Base-by-base conservation (phyloP, 108 stramenopile genomes). In the Nitzschia sp. region DNA sequence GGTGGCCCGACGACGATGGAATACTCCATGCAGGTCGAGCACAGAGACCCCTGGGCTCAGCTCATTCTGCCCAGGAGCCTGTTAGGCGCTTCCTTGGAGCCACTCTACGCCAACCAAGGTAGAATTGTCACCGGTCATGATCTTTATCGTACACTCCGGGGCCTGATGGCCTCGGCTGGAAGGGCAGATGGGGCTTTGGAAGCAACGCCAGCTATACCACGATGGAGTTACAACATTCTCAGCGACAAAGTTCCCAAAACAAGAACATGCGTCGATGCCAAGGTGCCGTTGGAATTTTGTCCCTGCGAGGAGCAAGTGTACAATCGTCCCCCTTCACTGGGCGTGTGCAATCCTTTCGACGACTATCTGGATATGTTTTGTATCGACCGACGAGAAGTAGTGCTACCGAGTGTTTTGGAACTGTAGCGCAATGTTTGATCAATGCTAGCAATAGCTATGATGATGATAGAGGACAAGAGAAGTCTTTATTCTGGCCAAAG, bases 21-120 rank as follows among this genome's bases (percentile, higher is more conserved):
- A 36, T 82, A 80, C 57, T 21, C 64, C 18, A 72, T 58, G 23
- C 85, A 85, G 64, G 74, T 85, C 6, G 85, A 85, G 32, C 76
- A 80, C 38, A 67, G 70, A 54, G 66, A 69, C 15, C 85, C 85
- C 11, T 85, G 79, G 72, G 82, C 77, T 17, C 64, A 80, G 47
- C 35, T 81, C 6, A 64, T 85, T 42, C 56, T 80, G 6, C 81
- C 85, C 28, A 54, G 51, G 28, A 58, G 55, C 33, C 51, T 79
- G 6, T 28, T 36, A 24, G 49, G 17, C 21, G 38, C n/a, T 21
- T 81, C 77, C 36, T 46, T 70, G n/a, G 64, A 65, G 13, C n/a
- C 64, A 21, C 45, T 85, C 9, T 61, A 59, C 46, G 47, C 33
- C 25, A 85, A 85, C 48, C 83, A 85, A 34, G 35, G 60, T 23